Percentiles rank a stretch among this genome's conserved stretches.
phyloP scores from a whole-genome alignment of 768 basidiomycete genomes.

The Suillus subluteus region DNA sequence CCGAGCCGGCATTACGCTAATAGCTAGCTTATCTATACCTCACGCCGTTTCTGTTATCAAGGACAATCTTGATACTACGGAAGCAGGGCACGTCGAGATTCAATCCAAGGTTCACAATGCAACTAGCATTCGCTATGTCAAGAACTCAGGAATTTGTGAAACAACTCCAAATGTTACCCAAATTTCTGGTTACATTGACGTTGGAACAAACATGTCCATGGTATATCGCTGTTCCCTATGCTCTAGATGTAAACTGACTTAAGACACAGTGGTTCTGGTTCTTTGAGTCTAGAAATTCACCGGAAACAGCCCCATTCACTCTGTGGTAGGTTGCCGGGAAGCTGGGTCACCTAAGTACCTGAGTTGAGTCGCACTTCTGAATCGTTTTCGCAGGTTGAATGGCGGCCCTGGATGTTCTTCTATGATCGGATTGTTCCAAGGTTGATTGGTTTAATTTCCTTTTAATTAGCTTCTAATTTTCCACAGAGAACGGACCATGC shows the following conservation, averaged over 20 bases:
- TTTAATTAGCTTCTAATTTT: neutral
- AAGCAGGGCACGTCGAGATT: conserved; percentile 10
- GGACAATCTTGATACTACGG: neutral
- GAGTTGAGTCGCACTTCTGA: neutral
- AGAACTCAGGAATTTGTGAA: conserved; percentile 67
- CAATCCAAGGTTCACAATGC: conserved; percentile 26
- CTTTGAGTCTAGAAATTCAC: conserved; percentile 62
- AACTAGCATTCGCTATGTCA: conserved; percentile 48
- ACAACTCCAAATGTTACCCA: conserved; percentile 66
- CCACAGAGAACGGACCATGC: conserved; percentile 66
- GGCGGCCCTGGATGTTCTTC: conserved; percentile 67
- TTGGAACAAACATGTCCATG: conserved; percentile 62
- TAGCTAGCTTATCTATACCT: neutral
- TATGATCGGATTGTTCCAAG: conserved; percentile 71
- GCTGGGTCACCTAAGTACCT: neutral
- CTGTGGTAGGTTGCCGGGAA: conserved; percentile 48
- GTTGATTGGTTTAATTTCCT: conserved; percentile 25
- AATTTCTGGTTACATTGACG: conserved; percentile 63
- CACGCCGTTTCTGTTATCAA: conserved; percentile 3
- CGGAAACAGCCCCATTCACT: conserved; percentile 67
- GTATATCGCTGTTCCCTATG: conserved; percentile 32
- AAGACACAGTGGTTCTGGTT: conserved; percentile 73
- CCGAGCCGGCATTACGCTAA: conserved; percentile 8
- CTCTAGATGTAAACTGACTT: neutral
- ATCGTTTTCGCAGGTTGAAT: conserved; percentile 44